These are phyloP conservation scores for Aegle marmelos DNA, from an alignment of 345 rosid species.

Conservation along the genomic window DNA sequence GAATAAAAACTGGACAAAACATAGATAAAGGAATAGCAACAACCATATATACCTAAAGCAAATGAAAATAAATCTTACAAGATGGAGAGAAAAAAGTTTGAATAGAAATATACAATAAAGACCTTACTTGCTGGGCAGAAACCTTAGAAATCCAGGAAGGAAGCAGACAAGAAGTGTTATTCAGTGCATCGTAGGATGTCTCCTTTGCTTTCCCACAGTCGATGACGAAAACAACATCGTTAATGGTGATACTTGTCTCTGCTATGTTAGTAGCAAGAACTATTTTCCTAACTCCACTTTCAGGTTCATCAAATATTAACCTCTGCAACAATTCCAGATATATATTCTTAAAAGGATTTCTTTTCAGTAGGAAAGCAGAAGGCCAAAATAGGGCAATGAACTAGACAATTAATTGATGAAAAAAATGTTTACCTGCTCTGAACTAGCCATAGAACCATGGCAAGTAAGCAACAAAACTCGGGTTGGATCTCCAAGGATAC, in stretches of 20 bases:
- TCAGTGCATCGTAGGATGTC: constrained; percentile 91
- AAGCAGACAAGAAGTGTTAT: constrained; percentile 91
- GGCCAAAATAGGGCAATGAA: constrained; percentile 1
- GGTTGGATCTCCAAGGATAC: constrained; percentile 64
- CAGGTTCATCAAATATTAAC: constrained; percentile 81
- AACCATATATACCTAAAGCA: background rate
- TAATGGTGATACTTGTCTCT: constrained; percentile 93
- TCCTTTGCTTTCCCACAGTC: constrained; percentile 98
- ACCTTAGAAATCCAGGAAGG: constrained; percentile 94
- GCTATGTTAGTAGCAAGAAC: constrained; percentile 92
- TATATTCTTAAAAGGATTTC: background rate
- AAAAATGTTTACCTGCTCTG: constrained; percentile 68
- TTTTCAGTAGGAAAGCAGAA: background rate
- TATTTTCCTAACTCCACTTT: constrained; percentile 78
- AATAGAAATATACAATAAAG: constrained; percentile 9
- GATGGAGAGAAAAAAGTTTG: constrained; percentile 10
- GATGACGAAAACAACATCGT: constrained; percentile 82
- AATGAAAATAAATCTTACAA: background rate
- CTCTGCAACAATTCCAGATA: constrained; percentile 50
- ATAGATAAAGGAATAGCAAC: background rate
- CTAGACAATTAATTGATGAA: background rate
- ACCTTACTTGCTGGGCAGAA: constrained; percentile 88
- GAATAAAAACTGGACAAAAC: background rate
- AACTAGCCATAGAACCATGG: constrained; percentile 96
- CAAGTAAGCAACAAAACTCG: constrained; percentile 76